These are phyloP conservation scores for Thermomucor indicae-seudaticae DNA, from an alignment of 371 early-diverging fungal species.

Conservation along the genomic window DNA sequence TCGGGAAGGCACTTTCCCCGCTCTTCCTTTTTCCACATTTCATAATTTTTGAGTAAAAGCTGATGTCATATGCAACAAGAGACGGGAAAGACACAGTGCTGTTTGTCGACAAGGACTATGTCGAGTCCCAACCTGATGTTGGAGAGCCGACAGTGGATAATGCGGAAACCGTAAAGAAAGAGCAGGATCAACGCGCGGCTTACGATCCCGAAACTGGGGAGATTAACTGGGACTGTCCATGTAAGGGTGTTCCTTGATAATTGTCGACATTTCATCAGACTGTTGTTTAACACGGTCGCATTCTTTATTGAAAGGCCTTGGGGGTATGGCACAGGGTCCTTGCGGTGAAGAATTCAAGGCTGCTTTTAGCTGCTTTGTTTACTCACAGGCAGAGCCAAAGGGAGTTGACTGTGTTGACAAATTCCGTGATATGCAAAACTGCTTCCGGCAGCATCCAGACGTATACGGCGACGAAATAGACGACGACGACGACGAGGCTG, in stretches of 20 bases:
- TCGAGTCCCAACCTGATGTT: conserved; percentile 19
- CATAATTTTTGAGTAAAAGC: no score
- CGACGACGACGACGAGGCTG: conserved; percentile 54
- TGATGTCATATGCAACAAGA: conserved; percentile 42
- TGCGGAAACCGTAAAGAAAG: conserved; percentile 10
- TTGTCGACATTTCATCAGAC: no score
- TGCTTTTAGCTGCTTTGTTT: conserved; percentile 97
- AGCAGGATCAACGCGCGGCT: conserved; percentile 43
- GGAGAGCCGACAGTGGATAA: conserved; percentile 13
- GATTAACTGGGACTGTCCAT: conserved; percentile 99
- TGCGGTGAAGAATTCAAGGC: conserved; percentile 96
- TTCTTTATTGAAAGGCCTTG: conserved; percentile 63
- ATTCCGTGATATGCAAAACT: conserved; percentile 85
- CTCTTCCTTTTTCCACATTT: no score
- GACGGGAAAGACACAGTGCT: conserved; percentile 54
- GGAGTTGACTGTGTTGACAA: conserved; percentile 83
- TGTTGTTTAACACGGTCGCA: no score
- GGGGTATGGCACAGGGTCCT: conserved; percentile 93
- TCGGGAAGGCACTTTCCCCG: no score
- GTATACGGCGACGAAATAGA: conserved; percentile 68
- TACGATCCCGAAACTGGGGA: conserved; percentile 84
- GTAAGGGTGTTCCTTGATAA: no score
- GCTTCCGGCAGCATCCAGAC: conserved; percentile 79
- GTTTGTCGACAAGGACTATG: conserved; percentile 46
- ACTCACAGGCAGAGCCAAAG: conserved; percentile 82